These are phyloP conservation scores for Mycena kentingensis DNA, from an alignment of 768 basidiomycete species.

Conservation along the genomic window DNA sequence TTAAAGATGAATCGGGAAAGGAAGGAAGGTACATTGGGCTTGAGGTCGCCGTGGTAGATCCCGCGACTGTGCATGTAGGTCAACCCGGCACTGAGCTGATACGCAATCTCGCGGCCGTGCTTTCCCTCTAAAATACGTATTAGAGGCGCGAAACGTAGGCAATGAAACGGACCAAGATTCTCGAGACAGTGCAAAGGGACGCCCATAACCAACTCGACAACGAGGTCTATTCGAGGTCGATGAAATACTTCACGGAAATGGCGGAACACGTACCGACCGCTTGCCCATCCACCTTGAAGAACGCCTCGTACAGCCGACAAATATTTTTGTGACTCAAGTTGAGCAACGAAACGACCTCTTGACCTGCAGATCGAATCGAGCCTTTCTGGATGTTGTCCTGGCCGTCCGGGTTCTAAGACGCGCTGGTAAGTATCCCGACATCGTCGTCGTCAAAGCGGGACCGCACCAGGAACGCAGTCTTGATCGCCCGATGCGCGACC, in stretches of 20 bases:
- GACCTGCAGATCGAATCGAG: constrained; percentile 37
- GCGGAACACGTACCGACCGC: constrained; percentile 40
- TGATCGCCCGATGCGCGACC: constrained; percentile 64
- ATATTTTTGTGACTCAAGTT: constrained; percentile 59
- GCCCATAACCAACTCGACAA: constrained; percentile 15
- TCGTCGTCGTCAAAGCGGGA: neutral
- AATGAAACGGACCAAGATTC: neutral
- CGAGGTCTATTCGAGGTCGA: constrained; percentile 7
- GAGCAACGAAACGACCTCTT: constrained; percentile 61
- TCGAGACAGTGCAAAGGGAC: neutral
- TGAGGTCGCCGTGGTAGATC: constrained; percentile 72
- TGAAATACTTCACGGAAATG: neutral
- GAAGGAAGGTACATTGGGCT: constrained; percentile 43
- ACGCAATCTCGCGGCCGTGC: constrained; percentile 50
- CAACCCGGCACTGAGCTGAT: constrained; percentile 58
- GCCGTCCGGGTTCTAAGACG: neutral
- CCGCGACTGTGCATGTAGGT: constrained; percentile 34
- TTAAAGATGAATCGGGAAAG: neutral
- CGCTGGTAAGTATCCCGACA: neutral
- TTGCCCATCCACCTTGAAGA: constrained; percentile 43
- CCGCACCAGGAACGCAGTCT: constrained; percentile 45
- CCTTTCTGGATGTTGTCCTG: constrained; percentile 28
- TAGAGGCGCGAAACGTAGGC: neutral
- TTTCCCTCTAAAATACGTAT: constrained; percentile 33
- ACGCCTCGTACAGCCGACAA: constrained; percentile 59